These are phyloP conservation scores for Agastache rugosa DNA, from an alignment of 257 asterid species.

Conservation along the genomic window DNA sequence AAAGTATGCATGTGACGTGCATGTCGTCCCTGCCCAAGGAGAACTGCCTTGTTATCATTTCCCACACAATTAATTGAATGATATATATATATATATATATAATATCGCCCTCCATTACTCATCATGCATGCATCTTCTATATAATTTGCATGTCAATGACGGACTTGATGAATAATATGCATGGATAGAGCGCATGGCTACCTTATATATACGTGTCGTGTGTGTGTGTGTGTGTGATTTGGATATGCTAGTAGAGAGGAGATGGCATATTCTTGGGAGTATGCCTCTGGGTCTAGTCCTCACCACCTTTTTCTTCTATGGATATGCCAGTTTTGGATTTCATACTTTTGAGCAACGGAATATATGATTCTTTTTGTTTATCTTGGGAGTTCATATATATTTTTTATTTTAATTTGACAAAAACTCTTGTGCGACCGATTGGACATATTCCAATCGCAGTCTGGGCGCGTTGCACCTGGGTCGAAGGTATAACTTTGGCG, in stretches of 20 bases:
- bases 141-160: too few species aligned
- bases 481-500: too few species aligned
- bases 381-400: neutral
- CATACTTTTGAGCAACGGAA: neutral
- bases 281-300: neutral
- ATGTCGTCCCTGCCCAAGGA: slow-evolving; percentile 6
- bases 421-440: too few species aligned
- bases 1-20: neutral
- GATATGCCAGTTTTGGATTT: neutral
- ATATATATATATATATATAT: too few species aligned
- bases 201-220: neutral
- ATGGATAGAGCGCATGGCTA: too few species aligned
- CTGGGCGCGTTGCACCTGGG: too few species aligned
- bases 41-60: slow-evolving; percentile 1
- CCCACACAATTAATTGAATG: neutral
- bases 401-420: too few species aligned
- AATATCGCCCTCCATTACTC: too few species aligned
- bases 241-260: neutral
- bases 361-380: too few species aligned
- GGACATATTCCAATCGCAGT: too few species aligned
- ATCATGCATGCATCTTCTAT: too few species aligned
- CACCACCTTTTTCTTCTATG: neutral
- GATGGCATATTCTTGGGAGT: slow-evolving; percentile 2
- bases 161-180: neutral
- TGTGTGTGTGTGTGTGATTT: neutral